phyloP scores from a whole-genome alignment of 129 eudicot genomes.

The Scalesia atractyloides region DNA sequence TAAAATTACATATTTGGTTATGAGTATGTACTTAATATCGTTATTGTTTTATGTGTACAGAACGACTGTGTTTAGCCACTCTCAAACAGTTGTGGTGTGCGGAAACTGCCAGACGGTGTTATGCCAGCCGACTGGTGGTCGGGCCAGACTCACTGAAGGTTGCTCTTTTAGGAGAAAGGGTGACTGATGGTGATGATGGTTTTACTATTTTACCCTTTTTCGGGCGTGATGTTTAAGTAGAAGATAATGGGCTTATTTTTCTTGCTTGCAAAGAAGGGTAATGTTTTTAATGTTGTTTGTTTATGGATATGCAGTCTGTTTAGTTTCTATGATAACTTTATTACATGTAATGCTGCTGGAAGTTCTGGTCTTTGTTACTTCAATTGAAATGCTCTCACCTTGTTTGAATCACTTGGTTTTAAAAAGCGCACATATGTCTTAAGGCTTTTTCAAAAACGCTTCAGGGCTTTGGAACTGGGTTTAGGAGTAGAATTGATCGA shows the following conservation, averaged over 20 bases:
- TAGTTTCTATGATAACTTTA: slow-evolving; percentile 22
- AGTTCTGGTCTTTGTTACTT: slow-evolving; percentile 4
- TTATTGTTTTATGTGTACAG: slow-evolving; percentile 13
- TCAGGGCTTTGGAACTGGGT: too few species aligned
- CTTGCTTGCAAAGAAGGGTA: slow-evolving; percentile 15
- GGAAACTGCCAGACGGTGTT: slow-evolving; percentile 53
- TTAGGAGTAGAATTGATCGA: too few species aligned
- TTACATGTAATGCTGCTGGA: slow-evolving; percentile 6
- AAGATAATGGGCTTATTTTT: slow-evolving; percentile 11
- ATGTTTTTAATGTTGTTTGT: slow-evolving; percentile 20
- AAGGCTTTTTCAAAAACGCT: too few species aligned
- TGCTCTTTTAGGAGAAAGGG: slow-evolving; percentile 53
- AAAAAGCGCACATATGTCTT: too few species aligned
- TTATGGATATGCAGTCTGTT: slow-evolving; percentile 17
- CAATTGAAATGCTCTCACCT: background rate
- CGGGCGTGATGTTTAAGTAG: slow-evolving; percentile 5
- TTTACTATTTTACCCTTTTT: background rate
- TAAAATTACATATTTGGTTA: too few species aligned
- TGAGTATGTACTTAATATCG: background rate
- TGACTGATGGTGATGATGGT: slow-evolving; percentile 22
- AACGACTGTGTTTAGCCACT: slow-evolving; percentile 52
- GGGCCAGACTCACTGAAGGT: slow-evolving; percentile 48
- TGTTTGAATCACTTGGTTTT: background rate
- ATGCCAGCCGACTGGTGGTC: slow-evolving; percentile 56
- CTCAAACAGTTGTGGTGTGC: slow-evolving; percentile 52